Percentiles rank a stretch among this genome's conserved stretches.
Conservation (phyloP, 2,329 filamentous ascomycete species). For the Fusarium sp. region DNA sequence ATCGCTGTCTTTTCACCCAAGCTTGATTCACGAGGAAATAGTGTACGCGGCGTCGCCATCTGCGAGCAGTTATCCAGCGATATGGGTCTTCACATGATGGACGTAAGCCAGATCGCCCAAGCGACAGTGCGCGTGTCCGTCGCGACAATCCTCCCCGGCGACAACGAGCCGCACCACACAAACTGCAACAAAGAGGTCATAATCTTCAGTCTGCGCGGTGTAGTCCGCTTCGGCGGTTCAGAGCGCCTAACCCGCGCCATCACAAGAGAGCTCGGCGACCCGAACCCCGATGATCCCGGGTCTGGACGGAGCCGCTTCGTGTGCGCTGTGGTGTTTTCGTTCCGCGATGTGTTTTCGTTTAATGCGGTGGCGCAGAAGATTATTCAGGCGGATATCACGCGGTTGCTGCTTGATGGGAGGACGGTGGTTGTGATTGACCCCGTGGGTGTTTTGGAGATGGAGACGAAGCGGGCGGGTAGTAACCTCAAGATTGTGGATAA, state of each 20-base stretch:
- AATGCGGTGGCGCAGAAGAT: slow-evolving; percentile 44
- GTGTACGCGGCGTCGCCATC: slow-evolving; percentile 46
- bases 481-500: slow-evolving; percentile 35
- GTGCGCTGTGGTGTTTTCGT: slow-evolving; percentile 47
- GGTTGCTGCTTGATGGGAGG: slow-evolving; percentile 38
- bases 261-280: slow-evolving; percentile 40
- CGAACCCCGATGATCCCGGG: slow-evolving; percentile 36
- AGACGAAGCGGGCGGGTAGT: slow-evolving; percentile 6
- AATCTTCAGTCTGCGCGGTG: slow-evolving; percentile 47
- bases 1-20: slow-evolving; percentile 46
- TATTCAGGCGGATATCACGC: slow-evolving; percentile 42
- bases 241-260: slow-evolving; percentile 47
- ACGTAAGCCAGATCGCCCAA: slow-evolving; percentile 45
- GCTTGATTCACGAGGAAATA: slow-evolving; percentile 47
- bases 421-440: slow-evolving; percentile 47
- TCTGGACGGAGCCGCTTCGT: slow-evolving; percentile 39
- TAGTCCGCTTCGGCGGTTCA: slow-evolving; percentile 48
- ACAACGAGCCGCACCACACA: slow-evolving; percentile 36
- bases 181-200: slow-evolving; percentile 44
- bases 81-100: slow-evolving; percentile 50
- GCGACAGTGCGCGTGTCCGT: slow-evolving; percentile 44
- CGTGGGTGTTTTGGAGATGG: slow-evolving; percentile 34
- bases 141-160: slow-evolving; percentile 44
- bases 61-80: slow-evolving; percentile 46
- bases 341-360: slow-evolving; percentile 47